These are phyloP conservation scores for Neospermospora avenae DNA, from an alignment of 2,329 filamentous ascomycete genomes.

Conservation along the genomic window DNA sequence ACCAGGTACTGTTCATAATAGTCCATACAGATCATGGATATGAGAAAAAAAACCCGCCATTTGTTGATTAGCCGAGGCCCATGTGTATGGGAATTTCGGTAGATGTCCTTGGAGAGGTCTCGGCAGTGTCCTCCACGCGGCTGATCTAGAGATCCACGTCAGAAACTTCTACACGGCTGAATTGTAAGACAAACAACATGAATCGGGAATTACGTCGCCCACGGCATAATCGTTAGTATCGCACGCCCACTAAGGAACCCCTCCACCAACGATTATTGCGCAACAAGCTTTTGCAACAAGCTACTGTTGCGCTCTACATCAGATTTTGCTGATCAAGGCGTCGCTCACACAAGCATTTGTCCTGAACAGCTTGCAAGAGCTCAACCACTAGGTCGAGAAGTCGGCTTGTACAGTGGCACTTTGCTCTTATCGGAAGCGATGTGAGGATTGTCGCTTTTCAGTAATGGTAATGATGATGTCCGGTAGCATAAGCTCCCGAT, in stretches of 20 bases:
- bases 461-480: not conserved
- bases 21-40: no score
- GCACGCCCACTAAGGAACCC: no score
- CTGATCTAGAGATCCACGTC: not conserved
- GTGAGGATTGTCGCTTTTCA: not conserved
- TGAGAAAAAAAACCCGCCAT: no score
- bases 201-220: not conserved
- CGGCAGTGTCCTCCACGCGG: not conserved
- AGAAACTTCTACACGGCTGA: not conserved
- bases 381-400: not conserved
- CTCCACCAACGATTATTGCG: no score
- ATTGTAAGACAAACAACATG: not conserved
- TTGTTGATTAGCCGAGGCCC: no score
- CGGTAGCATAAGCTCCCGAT: not conserved
- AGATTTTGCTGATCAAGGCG: not conserved
- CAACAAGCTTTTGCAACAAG: not conserved
- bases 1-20: no score
- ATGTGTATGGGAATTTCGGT: not conserved
- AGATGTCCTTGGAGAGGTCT: not conserved
- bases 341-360: not conserved
- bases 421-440: not conserved
- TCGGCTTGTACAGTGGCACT: not conserved
- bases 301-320: not conserved
- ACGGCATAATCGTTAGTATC: not conserved
- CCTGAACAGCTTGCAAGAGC: not conserved